Conservation (phyloP, 1,139 yeast genomes). For the Scheffersomyces segobiensis region DNA sequence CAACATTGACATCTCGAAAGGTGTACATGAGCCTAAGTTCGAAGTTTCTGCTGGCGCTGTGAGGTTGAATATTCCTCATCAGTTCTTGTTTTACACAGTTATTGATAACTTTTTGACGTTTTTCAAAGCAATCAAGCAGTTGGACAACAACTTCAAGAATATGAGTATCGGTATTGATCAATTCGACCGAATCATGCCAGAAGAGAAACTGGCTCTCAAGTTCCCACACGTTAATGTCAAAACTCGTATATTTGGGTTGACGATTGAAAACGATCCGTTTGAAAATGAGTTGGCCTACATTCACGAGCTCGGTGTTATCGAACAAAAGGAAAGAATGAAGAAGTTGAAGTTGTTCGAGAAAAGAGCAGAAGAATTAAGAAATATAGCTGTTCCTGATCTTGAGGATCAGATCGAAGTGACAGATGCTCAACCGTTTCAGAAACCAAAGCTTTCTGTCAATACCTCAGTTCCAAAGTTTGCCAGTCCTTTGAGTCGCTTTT, state of each 20-base stretch:
- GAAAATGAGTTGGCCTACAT: slow-evolving; percentile 42
- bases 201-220: slow-evolving; percentile 26
- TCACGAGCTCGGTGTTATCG: slow-evolving; percentile 38
- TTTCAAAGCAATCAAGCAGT: slow-evolving; percentile 59
- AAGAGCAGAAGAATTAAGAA: slow-evolving; percentile 14
- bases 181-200: slow-evolving; percentile 35
- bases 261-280: slow-evolving; percentile 45
- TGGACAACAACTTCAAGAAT: slow-evolving; percentile 50
- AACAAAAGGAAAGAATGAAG: slow-evolving; percentile 34
- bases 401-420: slow-evolving; percentile 14
- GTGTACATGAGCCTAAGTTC: slow-evolving; percentile 14
- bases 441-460: background rate
- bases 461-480: slow-evolving; percentile 6
- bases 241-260: slow-evolving; percentile 33
- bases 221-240: slow-evolving; percentile 36
- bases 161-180: slow-evolving; percentile 40
- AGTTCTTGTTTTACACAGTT: slow-evolving; percentile 63
- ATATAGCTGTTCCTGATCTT: slow-evolving; percentile 11
- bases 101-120: slow-evolving; percentile 66
- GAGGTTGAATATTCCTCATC: slow-evolving; percentile 53
- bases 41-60: slow-evolving; percentile 29
- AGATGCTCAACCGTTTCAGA: slow-evolving; percentile 2
- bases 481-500: slow-evolving; percentile 11
- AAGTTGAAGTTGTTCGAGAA: slow-evolving; percentile 32
- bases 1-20: slow-evolving; percentile 15